Percentiles rank a stretch among this genome's conserved stretches.
Conservation (phyloP, 306 rosid species). For the Cicer arietinum region DNA sequence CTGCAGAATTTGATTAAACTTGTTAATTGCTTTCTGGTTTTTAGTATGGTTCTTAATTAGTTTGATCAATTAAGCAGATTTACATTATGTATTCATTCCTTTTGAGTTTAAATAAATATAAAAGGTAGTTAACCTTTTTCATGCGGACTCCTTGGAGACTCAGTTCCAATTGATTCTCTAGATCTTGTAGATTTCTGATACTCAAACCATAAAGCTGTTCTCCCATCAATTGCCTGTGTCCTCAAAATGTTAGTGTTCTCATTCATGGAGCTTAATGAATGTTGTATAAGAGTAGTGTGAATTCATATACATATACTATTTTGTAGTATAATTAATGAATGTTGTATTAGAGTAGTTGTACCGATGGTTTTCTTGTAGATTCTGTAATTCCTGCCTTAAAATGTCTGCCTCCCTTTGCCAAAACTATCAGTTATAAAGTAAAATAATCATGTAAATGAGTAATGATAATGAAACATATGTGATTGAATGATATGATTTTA, state of each 20-base stretch:
- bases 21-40: slow-evolving; percentile 40
- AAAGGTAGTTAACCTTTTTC: slow-evolving; percentile 60
- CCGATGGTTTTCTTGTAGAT: slow-evolving; percentile 76
- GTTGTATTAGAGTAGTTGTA: slow-evolving; percentile 29
- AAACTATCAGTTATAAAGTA: slow-evolving; percentile 58
- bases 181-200: slow-evolving; percentile 61
- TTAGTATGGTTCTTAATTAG: slow-evolving; percentile 12
- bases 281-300: neutral
- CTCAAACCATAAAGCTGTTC: slow-evolving; percentile 68
- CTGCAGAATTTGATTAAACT: slow-evolving; percentile 49
- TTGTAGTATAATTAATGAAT: neutral
- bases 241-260: slow-evolving; percentile 34
- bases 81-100: neutral
- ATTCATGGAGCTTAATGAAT: neutral
- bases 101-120: neutral
- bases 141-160: slow-evolving; percentile 65
- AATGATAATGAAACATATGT: neutral
- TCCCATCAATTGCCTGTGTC: slow-evolving; percentile 68
- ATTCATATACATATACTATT: neutral
- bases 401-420: slow-evolving; percentile 81
- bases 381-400: slow-evolving; percentile 79
- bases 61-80: slow-evolving; percentile 12
- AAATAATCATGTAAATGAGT: slow-evolving; percentile 16
- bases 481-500: too few species aligned
- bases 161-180: slow-evolving; percentile 68